Evolutionary conservation across 2,329 filamentous ascomycete species (phyloP), one percentile per base, ranked within the genome.

Genomic region (Phoma sp.): DNA sequence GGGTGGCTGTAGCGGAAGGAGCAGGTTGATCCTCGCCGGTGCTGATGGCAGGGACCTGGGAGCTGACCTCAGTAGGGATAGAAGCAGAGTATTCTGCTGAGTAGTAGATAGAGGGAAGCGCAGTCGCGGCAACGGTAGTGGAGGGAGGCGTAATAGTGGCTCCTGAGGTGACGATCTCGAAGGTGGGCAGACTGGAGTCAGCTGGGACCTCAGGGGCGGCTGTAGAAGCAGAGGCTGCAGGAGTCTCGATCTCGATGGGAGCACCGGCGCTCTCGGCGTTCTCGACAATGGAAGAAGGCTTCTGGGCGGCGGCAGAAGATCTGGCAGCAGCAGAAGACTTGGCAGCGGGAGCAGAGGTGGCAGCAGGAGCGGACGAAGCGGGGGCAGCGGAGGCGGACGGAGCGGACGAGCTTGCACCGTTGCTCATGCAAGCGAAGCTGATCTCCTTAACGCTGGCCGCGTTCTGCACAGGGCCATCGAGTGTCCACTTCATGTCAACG

Each of bases 401-500:
- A 24, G 57, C 8, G 19, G 62, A 45, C 38, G 60, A 55, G 9
- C 38, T 47, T 32, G 58, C 55, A 6, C 63, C 65, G 44, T 62
- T 53, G 51, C 62, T 71, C 67, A 77, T 75, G 57, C 83, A 85
- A 44, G 83, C 83, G 66, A 85, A 85, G 51, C 80, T 83, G 58
- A 85, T 83, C 63, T 80, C 77, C 54, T 70, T 69, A 21, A 64
- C 65, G 10, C 49, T 63, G 10, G 52, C 74, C 63, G 59, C 70
- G 67, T 74, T 75, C 25, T 37, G 73, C 70, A 51, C 74, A 64
- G 44, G 76, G 58, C 29, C 79, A 77, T 67, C 80, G 71, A 71
- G 67, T 15, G 51, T 68, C 84, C 84, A 85, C 31, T 75, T 75
- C 81, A 84, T 84, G 68, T 76, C 76, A 48, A 85, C 82, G 58